Conservation (phyloP, 2,329 filamentous ascomycete genomes). For the Ceratocystis smalleyi region DNA sequence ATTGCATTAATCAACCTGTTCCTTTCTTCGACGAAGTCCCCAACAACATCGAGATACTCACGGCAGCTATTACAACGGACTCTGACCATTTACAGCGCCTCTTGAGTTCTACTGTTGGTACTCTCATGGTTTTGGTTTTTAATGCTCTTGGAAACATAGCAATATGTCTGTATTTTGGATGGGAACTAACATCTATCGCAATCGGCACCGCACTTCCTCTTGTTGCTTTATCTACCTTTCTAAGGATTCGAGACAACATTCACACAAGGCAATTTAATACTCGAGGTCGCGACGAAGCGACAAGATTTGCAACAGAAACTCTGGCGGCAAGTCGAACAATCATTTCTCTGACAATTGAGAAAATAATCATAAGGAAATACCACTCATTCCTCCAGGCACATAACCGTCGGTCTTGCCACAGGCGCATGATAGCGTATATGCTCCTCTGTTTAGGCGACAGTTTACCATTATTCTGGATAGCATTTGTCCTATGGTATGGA, state of each 20-base stretch:
- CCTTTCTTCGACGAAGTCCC: conserved; percentile 23
- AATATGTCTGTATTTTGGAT: conserved; percentile 24
- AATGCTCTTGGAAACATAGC: conserved; percentile 22
- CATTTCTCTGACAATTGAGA: conserved; percentile 22
- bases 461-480: conserved; percentile 17
- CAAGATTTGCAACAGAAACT: conserved; percentile 14
- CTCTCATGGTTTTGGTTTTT: conserved; percentile 22
- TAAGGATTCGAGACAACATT: conserved; percentile 27
- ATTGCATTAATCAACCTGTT: conserved; percentile 22
- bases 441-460: conserved; percentile 16
- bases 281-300: conserved; percentile 10
- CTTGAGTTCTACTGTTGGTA: conserved; percentile 23
- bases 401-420: conserved; percentile 9
- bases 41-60: conserved; percentile 22
- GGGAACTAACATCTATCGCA: conserved; percentile 27
- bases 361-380: conserved; percentile 19
- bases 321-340: conserved; percentile 16
- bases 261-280: conserved; percentile 11
- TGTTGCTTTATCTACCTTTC: conserved; percentile 31
- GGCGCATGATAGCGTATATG: conserved; percentile 5
- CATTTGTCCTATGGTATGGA: conserved; percentile 18
- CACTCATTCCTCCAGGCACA: conserved; percentile 10
- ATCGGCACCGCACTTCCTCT: conserved; percentile 25
- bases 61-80: conserved; percentile 21
- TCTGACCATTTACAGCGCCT: conserved; percentile 24